Evolutionary conservation across 768 basidiomycete species (phyloP).

Genomic region (Mrakia frigida): DNA sequence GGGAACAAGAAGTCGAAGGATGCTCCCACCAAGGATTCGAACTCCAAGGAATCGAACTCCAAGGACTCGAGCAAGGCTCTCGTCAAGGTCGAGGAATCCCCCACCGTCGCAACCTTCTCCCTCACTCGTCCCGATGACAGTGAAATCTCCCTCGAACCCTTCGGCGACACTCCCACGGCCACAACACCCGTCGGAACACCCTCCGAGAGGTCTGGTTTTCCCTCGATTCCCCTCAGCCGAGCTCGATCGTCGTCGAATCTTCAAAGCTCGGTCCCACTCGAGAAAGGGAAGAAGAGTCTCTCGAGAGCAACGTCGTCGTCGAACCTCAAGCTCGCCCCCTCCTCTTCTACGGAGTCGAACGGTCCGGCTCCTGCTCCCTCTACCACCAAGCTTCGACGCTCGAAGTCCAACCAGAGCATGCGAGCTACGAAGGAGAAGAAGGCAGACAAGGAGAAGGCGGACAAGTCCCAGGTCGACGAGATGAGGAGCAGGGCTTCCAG

Average conservation of each 20-base stretch:
- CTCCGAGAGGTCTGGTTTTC: not conserved
- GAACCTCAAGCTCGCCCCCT: not conserved
- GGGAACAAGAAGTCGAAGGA: constrained; percentile 28
- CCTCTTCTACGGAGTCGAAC: not conserved
- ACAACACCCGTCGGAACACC: not conserved
- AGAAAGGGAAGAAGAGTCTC: not conserved
- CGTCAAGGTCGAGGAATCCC: not conserved
- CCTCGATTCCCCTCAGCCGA: not conserved
- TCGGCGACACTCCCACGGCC: not conserved
- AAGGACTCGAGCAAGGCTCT: too few species aligned
- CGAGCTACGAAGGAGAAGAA: not conserved
- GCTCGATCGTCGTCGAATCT: not conserved
- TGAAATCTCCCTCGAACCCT: not conserved
- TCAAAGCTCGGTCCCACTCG: not conserved
- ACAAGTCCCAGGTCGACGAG: constrained; percentile 29
- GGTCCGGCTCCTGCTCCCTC: not conserved
- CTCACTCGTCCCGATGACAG: constrained; percentile 13
- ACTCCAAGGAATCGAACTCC: not conserved
- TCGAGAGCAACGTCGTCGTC: not conserved
- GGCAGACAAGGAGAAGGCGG: constrained; percentile 3
- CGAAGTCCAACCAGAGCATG: constrained; percentile 3
- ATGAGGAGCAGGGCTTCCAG: constrained; percentile 55
- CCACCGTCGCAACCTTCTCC: not conserved
- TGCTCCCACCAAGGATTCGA: not conserved
- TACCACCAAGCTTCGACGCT: not conserved